Percentiles rank a stretch among this genome's conserved stretches.
Conservation (phyloP, 371 early-diverging fungal genomes). For the Sanchytrium tribonematis region DNA sequence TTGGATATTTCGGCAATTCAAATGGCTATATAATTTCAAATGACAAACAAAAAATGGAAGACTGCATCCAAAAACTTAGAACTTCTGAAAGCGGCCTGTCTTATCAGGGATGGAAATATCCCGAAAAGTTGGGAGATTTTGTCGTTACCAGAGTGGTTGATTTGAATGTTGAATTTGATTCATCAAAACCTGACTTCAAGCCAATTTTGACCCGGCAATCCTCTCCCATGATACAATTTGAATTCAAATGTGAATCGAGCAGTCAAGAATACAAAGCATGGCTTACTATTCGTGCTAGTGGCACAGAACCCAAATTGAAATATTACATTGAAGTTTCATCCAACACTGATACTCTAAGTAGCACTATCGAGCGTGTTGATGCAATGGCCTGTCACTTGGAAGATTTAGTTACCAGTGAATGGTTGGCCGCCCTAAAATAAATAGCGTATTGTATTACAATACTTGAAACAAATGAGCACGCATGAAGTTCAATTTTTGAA, state of each 20-base stretch:
- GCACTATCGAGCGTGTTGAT: no score
- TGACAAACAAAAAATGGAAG: conserved; percentile 4
- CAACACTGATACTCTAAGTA: no score
- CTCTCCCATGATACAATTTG: conserved; percentile 76
- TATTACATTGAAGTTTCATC: conserved; percentile 59
- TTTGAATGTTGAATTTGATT: conserved; percentile 62
- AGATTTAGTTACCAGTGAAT: no score
- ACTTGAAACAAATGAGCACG: no score
- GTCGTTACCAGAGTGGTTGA: conserved; percentile 46
- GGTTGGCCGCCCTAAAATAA: no score
- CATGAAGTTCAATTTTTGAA: no score
- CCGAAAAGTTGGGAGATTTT: conserved; percentile 32
- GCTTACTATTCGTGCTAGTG: conserved; percentile 16
- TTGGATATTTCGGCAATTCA: no score
- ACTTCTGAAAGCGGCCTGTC: no score
- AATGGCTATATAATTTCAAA: no score
- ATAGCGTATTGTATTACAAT: no score
- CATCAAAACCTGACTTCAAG: conserved; percentile 23
- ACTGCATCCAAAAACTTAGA: neutral
- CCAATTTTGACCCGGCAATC: conserved; percentile 33
- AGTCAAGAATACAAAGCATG: conserved; percentile 4
- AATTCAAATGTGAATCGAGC: conserved; percentile 26
- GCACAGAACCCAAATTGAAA: conserved; percentile 88
- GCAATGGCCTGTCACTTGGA: no score
- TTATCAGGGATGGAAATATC: no score